These are phyloP conservation scores for Gossypium mustelinum DNA, from an alignment of 345 rosid species.

Conservation along the genomic window DNA sequence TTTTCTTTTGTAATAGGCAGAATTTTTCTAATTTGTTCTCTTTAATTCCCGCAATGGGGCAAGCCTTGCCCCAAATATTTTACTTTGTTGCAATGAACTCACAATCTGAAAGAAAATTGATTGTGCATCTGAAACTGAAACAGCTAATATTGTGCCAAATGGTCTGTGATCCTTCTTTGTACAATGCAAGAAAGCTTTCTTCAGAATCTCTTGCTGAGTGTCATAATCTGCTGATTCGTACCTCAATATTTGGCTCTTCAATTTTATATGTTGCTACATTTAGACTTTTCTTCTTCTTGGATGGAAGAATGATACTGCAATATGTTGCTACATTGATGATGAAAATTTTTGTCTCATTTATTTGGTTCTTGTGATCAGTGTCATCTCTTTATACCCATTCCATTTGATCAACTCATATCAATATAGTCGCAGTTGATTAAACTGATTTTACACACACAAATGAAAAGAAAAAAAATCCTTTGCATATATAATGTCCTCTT, in stretches of 20 bases:
- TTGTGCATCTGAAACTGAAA: neutral
- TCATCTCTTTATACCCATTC: neutral
- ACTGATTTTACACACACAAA: neutral
- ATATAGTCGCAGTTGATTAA: neutral
- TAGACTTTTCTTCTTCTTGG: neutral
- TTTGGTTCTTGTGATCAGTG: neutral
- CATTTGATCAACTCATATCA: neutral
- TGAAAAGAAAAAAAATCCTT: no score
- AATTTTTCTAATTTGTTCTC: neutral
- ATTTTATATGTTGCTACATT: neutral
- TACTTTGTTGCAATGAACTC: conserved; percentile 1
- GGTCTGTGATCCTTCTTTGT: neutral
- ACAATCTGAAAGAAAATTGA: neutral
- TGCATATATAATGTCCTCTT: no score
- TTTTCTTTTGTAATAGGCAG: neutral
- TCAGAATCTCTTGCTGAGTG: neutral
- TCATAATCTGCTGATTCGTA: neutral
- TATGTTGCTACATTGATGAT: neutral
- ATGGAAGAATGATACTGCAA: neutral
- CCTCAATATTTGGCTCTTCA: neutral
- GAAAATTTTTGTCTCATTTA: neutral
- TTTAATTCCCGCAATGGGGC: neutral
- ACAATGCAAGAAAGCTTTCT: neutral
- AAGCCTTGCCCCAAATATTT: neutral
- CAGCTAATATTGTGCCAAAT: neutral